Conservation (phyloP, 2,329 filamentous ascomycete species). For the Chrysosporium keratinophilum region DNA sequence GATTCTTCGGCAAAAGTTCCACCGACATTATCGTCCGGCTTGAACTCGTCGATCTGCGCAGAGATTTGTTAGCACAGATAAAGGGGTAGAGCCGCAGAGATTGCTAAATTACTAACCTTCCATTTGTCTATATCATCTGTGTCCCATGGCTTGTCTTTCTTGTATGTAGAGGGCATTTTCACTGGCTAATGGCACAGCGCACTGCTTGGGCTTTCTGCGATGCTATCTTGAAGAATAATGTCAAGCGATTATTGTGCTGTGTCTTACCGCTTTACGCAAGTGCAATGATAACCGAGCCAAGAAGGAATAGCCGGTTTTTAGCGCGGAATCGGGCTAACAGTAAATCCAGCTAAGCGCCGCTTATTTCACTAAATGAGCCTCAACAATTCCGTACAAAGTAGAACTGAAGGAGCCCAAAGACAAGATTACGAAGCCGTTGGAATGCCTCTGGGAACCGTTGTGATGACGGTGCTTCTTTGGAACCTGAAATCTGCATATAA, state of each 20-base stretch:
- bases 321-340: background rate
- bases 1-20: constrained; percentile 90
- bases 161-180: constrained; percentile 76
- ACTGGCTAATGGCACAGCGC: background rate
- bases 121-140: constrained; percentile 96
- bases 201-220: background rate
- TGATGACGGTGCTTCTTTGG: too few species aligned
- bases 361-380: background rate
- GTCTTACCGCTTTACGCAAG: background rate
- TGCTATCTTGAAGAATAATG: background rate
- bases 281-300: background rate
- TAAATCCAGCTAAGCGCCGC: background rate
- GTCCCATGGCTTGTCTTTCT: constrained; percentile 88
- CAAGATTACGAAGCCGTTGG: too few species aligned
- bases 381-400: background rate
- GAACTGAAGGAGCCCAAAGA: too few species aligned
- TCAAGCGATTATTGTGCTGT: background rate
- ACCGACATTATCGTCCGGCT: constrained; percentile 68
- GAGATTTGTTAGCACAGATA: background rate
- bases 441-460: too few species aligned
- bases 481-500: too few species aligned
- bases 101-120: constrained; percentile 47
- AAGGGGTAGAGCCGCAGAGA: background rate
- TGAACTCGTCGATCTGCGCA: constrained; percentile 65
- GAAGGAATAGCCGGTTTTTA: background rate